phyloP scores from a whole-genome alignment of 805 yeast genomes.

The Candida xiaguanensis region DNA sequence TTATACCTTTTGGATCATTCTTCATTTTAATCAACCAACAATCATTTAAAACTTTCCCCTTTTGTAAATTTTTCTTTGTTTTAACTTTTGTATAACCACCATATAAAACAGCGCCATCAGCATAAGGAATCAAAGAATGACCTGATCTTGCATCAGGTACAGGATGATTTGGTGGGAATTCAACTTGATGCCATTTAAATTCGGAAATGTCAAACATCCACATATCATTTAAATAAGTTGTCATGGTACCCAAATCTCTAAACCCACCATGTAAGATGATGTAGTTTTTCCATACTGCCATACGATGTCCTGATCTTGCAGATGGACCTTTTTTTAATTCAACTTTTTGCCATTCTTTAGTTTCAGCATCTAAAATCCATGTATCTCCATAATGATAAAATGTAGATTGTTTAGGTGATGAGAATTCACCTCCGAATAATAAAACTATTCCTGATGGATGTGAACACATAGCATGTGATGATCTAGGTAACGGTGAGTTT shows the following conservation, averaged over 20 bases:
- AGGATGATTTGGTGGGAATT: constrained; percentile 75
- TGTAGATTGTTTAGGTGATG: constrained; percentile 92
- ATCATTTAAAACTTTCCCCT: constrained; percentile 86
- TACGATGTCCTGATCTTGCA: constrained; percentile 88
- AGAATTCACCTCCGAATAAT: constrained; percentile 94
- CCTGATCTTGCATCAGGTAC: constrained; percentile 93
- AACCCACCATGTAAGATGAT: constrained; percentile 88
- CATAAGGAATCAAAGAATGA: constrained; percentile 75
- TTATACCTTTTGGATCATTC: constrained; percentile 65
- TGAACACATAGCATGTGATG: constrained; percentile 89
- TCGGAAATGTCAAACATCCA: constrained; percentile 92
- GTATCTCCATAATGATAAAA: constrained; percentile 96
- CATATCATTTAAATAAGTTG: constrained; percentile 78
- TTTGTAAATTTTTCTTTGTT: constrained; percentile 81
- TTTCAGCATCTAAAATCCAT: constrained; percentile 82
- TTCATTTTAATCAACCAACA: constrained; percentile 88
- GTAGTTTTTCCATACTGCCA: constrained; percentile 89
- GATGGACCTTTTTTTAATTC: constrained; percentile 70
- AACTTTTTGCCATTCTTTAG: constrained; percentile 87
- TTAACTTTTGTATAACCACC: constrained; percentile 96
- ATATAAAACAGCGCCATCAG: constrained; percentile 80
- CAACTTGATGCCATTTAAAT: constrained; percentile 88
- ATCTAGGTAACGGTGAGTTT: constrained; percentile 87
- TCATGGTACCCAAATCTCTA: constrained; percentile 78
- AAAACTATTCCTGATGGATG: constrained; percentile 87